Base-by-base conservation (phyloP, 148 eudicot species). In the Dysphania ambrosioides region DNA sequence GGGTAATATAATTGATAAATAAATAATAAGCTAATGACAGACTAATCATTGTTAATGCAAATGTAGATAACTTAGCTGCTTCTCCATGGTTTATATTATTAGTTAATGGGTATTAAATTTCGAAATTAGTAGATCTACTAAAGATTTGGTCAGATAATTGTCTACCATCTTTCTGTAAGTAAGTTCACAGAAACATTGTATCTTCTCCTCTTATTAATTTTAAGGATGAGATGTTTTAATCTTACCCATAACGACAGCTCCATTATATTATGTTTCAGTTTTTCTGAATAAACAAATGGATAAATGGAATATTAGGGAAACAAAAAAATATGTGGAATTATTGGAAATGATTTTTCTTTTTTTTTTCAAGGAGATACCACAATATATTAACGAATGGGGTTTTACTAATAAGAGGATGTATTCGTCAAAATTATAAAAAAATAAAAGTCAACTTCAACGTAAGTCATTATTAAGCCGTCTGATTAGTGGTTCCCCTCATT, bases 81-180 rank as follows among this genome's bases (percentile, higher is more conserved):
- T 53, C 58, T 53, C 58, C 23, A 19, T 19, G 23, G 21, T 53
- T 47, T 19, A 53, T 6, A 21, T 53, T 53, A 6, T n/a, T n/a
- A n/a, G 7, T 60, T 60, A n/a, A n/a, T n/a, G n/a, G n/a, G n/a
- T n/a, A n/a, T n/a, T n/a, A n/a, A n/a, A n/a, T n/a, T n/a, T n/a
- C n/a, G n/a, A n/a, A n/a, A n/a, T n/a, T n/a, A n/a, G n/a, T n/a
- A 60, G 65, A 60, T 60, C 35, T 60, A 60, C 12, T 27, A 60
- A 60, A 6, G 15, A 27, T 60, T 60, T 60, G 31, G 35, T 60
- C 65, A 60, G 65, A 60, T 12, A 27, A 29, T 60, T 19, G 65
- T 30, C 18, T 24, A 60, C 34, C 65, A 60, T 60, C 15, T 60
- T 26, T 60, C 8, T 58, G 62, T 4, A 58, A 26, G 16, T 29